Percentiles rank a stretch among this genome's conserved stretches.
Evolutionary conservation across 2,329 filamentous ascomycete genomes (phyloP).

Genomic region (Massarina eburnea): DNA sequence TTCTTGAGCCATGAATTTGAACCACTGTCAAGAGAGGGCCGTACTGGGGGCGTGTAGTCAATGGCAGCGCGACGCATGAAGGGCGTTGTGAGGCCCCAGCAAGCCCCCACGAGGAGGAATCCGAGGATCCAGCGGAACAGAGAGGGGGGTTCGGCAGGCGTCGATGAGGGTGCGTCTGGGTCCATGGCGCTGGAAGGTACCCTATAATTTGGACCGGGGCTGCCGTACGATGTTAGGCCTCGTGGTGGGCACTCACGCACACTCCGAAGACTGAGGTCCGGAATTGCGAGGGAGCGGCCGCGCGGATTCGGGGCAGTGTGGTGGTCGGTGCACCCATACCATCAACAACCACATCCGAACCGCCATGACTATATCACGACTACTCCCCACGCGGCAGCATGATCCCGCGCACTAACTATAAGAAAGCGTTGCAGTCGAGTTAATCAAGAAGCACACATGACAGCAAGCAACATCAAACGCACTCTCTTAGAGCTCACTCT

Average conservation of each 20-base stretch:
- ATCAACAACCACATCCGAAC: not conserved
- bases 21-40: conserved; percentile 36
- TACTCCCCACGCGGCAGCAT: not conserved
- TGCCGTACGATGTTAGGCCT: conserved; percentile 7
- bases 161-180: conserved; percentile 28
- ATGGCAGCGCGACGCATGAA: conserved; percentile 88
- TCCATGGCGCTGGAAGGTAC: conserved; percentile 24
- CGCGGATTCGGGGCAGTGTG: conserved; percentile 6
- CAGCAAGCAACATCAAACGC: not conserved
- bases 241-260: not conserved
- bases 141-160: conserved; percentile 36
- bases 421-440: not conserved
- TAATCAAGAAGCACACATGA: not conserved
- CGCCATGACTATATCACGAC: not conserved
- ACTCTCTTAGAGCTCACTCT: not conserved
- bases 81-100: conserved; percentile 86
- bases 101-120: conserved; percentile 86
- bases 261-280: conserved; percentile 3
- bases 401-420: not conserved
- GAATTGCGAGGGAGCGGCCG: conserved; percentile 4
- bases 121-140: conserved; percentile 82
- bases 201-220: not conserved
- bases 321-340: conserved; percentile 1
- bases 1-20: conserved; percentile 61
- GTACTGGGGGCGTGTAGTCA: conserved; percentile 62